Evolutionary conservation across 768 basidiomycete species (phyloP).

Genomic region (Lentinula guzmanii): DNA sequence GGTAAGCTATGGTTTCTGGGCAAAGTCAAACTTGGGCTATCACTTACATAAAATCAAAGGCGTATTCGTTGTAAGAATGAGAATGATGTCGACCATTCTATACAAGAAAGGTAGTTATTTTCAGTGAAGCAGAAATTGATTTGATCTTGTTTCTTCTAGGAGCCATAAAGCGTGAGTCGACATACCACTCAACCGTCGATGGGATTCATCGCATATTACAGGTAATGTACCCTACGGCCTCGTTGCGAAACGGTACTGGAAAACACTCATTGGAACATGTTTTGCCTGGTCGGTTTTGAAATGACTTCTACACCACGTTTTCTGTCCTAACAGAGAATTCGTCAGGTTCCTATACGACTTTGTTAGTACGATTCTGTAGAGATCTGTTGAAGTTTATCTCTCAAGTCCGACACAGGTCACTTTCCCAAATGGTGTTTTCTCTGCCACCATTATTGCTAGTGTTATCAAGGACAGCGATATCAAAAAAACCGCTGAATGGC

Average conservation of each 20-base stretch:
- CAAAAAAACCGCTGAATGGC: constrained; percentile 61
- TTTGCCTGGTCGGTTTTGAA: constrained; percentile 53
- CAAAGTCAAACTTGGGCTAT: neutral
- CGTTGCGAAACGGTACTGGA: constrained; percentile 62
- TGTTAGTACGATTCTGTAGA: constrained; percentile 18
- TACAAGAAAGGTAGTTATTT: constrained; percentile 38
- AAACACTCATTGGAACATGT: constrained; percentile 60
- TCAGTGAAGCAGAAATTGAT: too few relatives aligned
- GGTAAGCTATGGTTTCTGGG: constrained; percentile 9
- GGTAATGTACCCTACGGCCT: constrained; percentile 51
- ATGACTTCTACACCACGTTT: neutral
- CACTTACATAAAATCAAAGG: constrained; percentile 9
- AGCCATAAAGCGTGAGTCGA: constrained; percentile 53
- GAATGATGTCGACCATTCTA: constrained; percentile 64
- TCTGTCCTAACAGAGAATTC: neutral
- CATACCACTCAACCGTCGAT: neutral
- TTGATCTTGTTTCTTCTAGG: neutral
- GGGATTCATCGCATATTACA: neutral
- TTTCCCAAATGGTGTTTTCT: constrained; percentile 70
- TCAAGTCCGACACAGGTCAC: constrained; percentile 38
- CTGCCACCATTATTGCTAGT: constrained; percentile 59
- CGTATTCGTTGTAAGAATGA: constrained; percentile 67
- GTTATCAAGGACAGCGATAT: constrained; percentile 52
- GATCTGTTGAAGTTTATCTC: neutral
- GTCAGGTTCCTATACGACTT: constrained; percentile 69